phyloP scores from a whole-genome alignment of 148 eudicot genomes.

The Beta vulgaris region DNA sequence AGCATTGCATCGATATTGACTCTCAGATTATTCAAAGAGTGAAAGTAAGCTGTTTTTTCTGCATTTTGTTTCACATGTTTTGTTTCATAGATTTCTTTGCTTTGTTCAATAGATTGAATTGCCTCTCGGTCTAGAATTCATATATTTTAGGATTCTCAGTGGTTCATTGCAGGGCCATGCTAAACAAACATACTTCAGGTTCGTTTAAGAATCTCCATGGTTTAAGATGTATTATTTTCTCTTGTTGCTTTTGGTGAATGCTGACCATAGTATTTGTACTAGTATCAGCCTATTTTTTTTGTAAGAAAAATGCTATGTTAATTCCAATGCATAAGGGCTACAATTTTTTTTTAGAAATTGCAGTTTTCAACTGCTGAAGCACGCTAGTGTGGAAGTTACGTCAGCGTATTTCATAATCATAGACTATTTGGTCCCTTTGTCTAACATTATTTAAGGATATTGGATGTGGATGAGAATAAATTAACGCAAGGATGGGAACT shows the following conservation, averaged over 20 bases:
- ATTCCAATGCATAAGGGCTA: background rate
- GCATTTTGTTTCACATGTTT: background rate
- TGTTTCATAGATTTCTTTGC: background rate
- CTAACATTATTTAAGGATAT: no score
- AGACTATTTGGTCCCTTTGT: background rate
- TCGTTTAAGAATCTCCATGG: no score
- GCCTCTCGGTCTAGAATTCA: background rate
- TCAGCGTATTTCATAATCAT: background rate
- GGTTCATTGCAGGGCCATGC: background rate
- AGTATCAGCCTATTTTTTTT: background rate
- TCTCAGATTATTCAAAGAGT: constrained; percentile 51
- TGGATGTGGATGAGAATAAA: no score
- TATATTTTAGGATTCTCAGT: background rate
- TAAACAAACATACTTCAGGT: background rate
- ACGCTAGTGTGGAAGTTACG: background rate
- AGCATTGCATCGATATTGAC: constrained; percentile 70
- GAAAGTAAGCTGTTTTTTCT: constrained; percentile 44
- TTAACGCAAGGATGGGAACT: no score
- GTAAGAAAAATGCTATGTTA: background rate
- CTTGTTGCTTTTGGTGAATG: no score
- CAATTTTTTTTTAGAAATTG: background rate
- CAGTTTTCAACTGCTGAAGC: background rate
- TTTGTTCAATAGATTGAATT: background rate
- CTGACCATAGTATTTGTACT: no score
- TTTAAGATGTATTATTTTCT: no score